phyloP scores from a whole-genome alignment of 2,329 filamentous ascomycete species.

The Cercospora sp. region DNA sequence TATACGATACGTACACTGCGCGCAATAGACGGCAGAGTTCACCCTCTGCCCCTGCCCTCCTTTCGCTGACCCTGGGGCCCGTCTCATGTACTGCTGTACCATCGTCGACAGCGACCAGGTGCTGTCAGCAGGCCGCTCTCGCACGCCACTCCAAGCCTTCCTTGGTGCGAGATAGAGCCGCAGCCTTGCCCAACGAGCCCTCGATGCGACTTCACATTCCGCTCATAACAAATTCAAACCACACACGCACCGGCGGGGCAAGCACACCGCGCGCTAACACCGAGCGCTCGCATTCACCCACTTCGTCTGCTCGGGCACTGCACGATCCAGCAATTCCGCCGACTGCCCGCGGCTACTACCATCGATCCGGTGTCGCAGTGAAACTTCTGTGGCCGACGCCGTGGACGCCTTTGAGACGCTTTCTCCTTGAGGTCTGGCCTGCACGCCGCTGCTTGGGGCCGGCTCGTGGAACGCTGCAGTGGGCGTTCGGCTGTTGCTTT shows the following conservation, averaged over 20 bases:
- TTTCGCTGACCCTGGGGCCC: not conserved
- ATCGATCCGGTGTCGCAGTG: constrained; percentile 8
- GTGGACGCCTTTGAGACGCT: not conserved
- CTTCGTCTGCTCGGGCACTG: not conserved
- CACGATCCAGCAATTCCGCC: not conserved
- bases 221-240: not conserved
- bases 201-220: constrained; percentile 9
- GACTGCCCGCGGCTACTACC: not conserved
- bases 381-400: not conserved
- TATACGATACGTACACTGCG: not conserved
- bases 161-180: constrained; percentile 1
- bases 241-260: not conserved
- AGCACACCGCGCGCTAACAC: not conserved
- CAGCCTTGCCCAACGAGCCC: not conserved
- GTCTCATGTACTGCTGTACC: constrained; percentile 3
- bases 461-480: not conserved
- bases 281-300: not conserved
- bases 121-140: not conserved
- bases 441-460: not conserved
- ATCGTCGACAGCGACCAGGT: not conserved
- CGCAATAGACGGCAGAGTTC: not conserved
- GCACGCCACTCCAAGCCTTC: not conserved
- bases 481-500: not conserved
- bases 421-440: not conserved
- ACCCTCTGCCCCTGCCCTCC: not conserved